Percentiles rank a stretch among this genome's conserved stretches.
Conservation (phyloP, 345 rosid genomes). For the Triadica sebifera region DNA sequence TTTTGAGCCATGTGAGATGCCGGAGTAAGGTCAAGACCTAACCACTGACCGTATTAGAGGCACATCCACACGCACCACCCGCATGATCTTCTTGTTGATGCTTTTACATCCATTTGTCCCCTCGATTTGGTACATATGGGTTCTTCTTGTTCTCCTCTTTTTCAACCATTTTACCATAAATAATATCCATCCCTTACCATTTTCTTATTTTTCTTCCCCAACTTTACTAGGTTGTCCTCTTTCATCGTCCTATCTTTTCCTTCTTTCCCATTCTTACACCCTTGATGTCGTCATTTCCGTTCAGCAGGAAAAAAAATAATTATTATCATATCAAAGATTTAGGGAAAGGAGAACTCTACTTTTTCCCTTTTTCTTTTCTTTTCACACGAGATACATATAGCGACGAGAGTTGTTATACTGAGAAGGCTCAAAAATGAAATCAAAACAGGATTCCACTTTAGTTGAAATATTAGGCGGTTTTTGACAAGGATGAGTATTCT, state of each 20-base stretch:
- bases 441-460: too few relatives aligned
- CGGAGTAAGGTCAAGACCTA: not conserved
- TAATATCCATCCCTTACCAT: not conserved
- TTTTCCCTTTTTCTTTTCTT: not conserved
- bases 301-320: too few relatives aligned
- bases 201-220: not conserved
- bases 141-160: slow-evolving; percentile 11
- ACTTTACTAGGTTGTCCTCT: not conserved
- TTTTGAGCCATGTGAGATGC: not conserved
- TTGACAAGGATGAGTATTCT: too few relatives aligned
- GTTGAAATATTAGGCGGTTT: too few relatives aligned
- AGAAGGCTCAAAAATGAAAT: too few relatives aligned
- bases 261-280: not conserved
- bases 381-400: too few relatives aligned
- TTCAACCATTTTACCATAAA: not conserved
- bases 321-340: too few relatives aligned
- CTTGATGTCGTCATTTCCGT: too few relatives aligned
- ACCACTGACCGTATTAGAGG: not conserved
- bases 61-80: not conserved
- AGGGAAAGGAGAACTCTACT: too few relatives aligned
- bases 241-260: not conserved
- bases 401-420: too few relatives aligned
- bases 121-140: slow-evolving; percentile 29
- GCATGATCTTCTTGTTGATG: slow-evolving; percentile 3
- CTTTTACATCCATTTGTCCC: slow-evolving; percentile 24